Conservation (phyloP, 2,329 filamentous ascomycete species). For the Paradendryphiella salina region DNA sequence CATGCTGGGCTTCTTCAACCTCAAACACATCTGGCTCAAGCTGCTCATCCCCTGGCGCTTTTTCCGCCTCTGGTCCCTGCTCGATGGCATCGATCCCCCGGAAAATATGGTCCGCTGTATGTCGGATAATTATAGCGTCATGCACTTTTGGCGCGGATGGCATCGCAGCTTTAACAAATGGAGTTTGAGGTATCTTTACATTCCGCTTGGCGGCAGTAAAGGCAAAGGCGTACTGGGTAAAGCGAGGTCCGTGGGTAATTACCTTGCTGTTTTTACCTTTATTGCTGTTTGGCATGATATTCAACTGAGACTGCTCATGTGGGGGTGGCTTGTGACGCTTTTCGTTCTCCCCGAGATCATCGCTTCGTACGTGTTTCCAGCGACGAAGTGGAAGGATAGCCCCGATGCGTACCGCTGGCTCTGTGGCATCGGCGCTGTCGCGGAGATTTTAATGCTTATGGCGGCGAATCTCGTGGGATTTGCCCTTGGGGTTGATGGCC, state of each 20-base stretch:
- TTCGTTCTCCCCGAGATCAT: conserved; percentile 91
- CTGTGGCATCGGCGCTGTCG: conserved; percentile 77
- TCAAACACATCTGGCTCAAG: conserved; percentile 97
- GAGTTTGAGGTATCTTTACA: conserved; percentile 90
- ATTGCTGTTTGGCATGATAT: conserved; percentile 99
- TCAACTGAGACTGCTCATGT: conserved; percentile 83
- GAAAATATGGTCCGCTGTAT: conserved; percentile 99
- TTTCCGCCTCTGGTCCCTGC: conserved; percentile 92
- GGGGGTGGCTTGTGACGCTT: conserved; percentile 94
- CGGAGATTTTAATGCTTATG: conserved; percentile 94
- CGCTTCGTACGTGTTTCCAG: conserved; percentile 72
- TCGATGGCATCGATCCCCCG: conserved; percentile 90
- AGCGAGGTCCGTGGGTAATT: conserved; percentile 69
- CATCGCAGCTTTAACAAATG: conserved; percentile 94
- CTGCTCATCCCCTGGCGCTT: conserved; percentile 96
- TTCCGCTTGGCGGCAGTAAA: conserved; percentile 77
- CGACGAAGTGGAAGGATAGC: conserved; percentile 67
- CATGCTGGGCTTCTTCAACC: conserved; percentile 92
- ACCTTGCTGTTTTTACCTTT: conserved; percentile 88
- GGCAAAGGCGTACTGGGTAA: conserved; percentile 47
- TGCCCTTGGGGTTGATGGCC: conserved; percentile 84
- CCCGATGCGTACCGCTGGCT: conserved; percentile 78
- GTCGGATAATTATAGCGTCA: conserved; percentile 87
- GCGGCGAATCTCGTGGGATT: conserved; percentile 93
- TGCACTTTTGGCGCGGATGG: conserved; percentile 95